These are phyloP conservation scores for Mycocentrospora acerina DNA, from an alignment of 2,329 filamentous ascomycete genomes.

Conservation along the genomic window DNA sequence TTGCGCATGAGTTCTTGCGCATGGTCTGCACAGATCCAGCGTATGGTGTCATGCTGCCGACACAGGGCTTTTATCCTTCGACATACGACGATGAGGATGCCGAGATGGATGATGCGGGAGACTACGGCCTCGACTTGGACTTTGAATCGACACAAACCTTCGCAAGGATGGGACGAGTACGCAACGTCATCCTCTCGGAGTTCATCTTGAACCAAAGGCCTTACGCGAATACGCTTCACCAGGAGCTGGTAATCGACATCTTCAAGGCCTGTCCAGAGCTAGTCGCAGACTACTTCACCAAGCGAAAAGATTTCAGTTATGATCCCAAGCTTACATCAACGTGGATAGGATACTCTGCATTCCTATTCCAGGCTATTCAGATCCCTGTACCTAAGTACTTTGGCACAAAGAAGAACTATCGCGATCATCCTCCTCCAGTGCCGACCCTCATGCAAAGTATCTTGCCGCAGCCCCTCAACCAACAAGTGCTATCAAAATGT, in stretches of 20 bases:
- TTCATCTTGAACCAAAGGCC: slow-evolving; percentile 79
- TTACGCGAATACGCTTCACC: slow-evolving; percentile 78
- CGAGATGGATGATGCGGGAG: slow-evolving; percentile 42
- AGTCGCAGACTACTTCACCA: slow-evolving; percentile 81
- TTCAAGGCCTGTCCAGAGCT: slow-evolving; percentile 83
- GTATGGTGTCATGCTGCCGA: slow-evolving; percentile 73
- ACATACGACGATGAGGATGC: slow-evolving; percentile 60
- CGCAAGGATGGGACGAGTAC: slow-evolving; percentile 70
- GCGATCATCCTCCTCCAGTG: slow-evolving; percentile 72
- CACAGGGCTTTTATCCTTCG: slow-evolving; percentile 82
- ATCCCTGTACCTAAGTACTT: slow-evolving; percentile 72
- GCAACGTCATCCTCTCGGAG: slow-evolving; percentile 76
- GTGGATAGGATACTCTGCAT: slow-evolving; percentile 91
- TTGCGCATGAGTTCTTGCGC: slow-evolving; percentile 74
- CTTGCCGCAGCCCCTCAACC: slow-evolving; percentile 77
- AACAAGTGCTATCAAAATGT: slow-evolving; percentile 77
- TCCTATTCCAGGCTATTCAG: slow-evolving; percentile 79
- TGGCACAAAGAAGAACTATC: slow-evolving; percentile 65
- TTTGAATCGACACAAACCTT: slow-evolving; percentile 71
- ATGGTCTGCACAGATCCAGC: slow-evolving; percentile 71
- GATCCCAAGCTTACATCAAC: slow-evolving; percentile 90
- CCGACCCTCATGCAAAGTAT: slow-evolving; percentile 82
- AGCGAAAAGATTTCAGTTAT: slow-evolving; percentile 74
- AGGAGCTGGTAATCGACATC: slow-evolving; percentile 76
- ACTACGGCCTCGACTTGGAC: slow-evolving; percentile 61